A percentile compares a stretch with the other conserved stretches of the same genome.
Conservation (phyloP, 2,329 filamentous ascomycete genomes). For the Chaetothyriales sp. region DNA sequence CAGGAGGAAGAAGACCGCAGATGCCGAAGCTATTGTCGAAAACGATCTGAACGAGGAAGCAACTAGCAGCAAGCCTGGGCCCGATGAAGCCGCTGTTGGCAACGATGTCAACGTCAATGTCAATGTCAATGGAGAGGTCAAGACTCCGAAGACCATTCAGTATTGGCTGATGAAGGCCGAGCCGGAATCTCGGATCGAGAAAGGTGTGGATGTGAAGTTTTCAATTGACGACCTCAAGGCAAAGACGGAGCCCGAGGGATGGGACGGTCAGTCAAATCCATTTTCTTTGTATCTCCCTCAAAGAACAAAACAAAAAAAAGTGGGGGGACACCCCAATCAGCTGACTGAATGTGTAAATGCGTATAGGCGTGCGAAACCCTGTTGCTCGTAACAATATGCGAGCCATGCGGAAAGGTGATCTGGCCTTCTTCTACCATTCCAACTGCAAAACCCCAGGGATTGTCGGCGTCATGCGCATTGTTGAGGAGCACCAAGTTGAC, state of each 20-base stretch:
- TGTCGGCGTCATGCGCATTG: conserved; percentile 77
- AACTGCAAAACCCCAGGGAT: conserved; percentile 84
- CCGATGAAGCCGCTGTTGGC: neutral
- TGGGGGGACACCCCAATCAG: too few relatives aligned
- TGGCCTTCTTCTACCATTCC: conserved; percentile 94
- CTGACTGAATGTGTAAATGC: too few relatives aligned
- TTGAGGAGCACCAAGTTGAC: conserved; percentile 68
- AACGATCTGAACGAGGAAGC: too few relatives aligned
- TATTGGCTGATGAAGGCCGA: conserved; percentile 83
- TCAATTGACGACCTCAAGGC: conserved; percentile 78
- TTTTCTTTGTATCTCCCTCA: neutral
- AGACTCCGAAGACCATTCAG: conserved; percentile 23
- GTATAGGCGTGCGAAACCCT: conserved; percentile 12
- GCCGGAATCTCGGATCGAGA: conserved; percentile 72
- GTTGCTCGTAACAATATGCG: conserved; percentile 74
- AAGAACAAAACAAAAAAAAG: too few relatives aligned
- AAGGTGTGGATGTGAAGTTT: conserved; percentile 78
- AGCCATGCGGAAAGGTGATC: conserved; percentile 77
- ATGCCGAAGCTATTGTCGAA: neutral
- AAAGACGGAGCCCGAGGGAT: conserved; percentile 64
- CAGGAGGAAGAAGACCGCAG: neutral
- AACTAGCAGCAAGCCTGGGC: too few relatives aligned
- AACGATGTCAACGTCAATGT: neutral
- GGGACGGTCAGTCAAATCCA: conserved; percentile 66
- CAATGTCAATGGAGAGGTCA: neutral